A percentile compares a stretch with the other conserved stretches of the same genome.
Evolutionary conservation across 352 stramenopile genomes (phyloP).

Genomic region (Globisporangium sylvaticum): DNA sequence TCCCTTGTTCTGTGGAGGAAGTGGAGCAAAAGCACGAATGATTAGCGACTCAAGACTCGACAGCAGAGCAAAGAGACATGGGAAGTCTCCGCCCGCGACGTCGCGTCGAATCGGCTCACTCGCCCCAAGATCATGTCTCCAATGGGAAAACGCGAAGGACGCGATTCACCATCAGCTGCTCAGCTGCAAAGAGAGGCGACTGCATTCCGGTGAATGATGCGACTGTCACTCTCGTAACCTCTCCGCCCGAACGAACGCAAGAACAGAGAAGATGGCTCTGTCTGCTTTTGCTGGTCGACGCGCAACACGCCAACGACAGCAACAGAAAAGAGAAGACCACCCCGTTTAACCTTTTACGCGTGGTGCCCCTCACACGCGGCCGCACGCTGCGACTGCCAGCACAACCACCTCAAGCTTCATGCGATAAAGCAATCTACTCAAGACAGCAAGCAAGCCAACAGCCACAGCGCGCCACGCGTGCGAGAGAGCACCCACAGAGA

Average conservation of each 20-base stretch:
- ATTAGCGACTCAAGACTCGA: conserved; percentile 6
- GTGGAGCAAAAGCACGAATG: neutral
- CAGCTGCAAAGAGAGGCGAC: conserved; percentile 2
- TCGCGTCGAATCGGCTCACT: conserved; percentile 7
- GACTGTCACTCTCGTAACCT: conserved; percentile 1
- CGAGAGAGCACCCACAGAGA: conserved; percentile 62
- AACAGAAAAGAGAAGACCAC: conserved; percentile 16
- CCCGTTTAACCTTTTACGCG: conserved; percentile 37
- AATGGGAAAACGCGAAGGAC: neutral
- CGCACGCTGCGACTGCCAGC: neutral
- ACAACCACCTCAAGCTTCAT: neutral
- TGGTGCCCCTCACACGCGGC: conserved; percentile 20
- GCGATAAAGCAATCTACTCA: neutral
- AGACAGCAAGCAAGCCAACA: neutral
- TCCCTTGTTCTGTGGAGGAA: conserved; percentile 50
- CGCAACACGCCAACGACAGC: neutral
- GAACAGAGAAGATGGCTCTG: conserved; percentile 43
- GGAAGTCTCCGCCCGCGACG: neutral
- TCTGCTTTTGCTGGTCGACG: conserved; percentile 9
- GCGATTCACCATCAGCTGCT: neutral
- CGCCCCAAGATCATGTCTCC: neutral
- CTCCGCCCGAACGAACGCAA: conserved; percentile 20
- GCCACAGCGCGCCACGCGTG: neutral
- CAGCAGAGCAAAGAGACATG: neutral
- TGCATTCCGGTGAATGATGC: conserved; percentile 3